phyloP scores from a whole-genome alignment of 441 rosid species.

The Raphanus hybrid region DNA sequence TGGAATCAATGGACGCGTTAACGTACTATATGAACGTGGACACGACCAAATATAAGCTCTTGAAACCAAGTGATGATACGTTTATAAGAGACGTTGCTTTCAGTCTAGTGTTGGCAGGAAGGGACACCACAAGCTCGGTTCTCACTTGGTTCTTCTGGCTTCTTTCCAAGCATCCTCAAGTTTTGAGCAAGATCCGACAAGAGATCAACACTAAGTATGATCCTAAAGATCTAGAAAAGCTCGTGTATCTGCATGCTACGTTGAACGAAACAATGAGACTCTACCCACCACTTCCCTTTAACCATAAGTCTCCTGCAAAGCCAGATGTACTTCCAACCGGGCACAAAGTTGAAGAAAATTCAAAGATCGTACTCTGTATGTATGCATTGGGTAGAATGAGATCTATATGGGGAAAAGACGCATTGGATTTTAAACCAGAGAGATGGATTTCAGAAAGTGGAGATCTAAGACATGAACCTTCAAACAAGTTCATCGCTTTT shows the following conservation, averaged over 20 bases:
- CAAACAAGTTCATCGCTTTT: constrained; percentile 19
- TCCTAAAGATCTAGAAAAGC: constrained; percentile 51
- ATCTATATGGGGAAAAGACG: constrained; percentile 58
- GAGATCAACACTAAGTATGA: constrained; percentile 46
- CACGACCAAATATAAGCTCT: constrained; percentile 28
- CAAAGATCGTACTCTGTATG: constrained; percentile 54
- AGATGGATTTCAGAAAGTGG: constrained; percentile 39
- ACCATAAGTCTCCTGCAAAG: constrained; percentile 56
- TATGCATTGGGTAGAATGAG: constrained; percentile 70
- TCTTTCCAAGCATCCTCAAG: constrained; percentile 44
- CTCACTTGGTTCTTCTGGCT: constrained; percentile 54
- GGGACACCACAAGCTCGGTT: constrained; percentile 51
- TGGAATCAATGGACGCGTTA: constrained; percentile 28
- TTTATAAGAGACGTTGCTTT: constrained; percentile 48
- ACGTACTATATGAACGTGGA: constrained; percentile 34
- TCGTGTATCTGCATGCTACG: constrained; percentile 50
- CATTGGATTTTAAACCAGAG: constrained; percentile 55
- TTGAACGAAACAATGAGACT: constrained; percentile 60
- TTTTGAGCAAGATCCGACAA: constrained; percentile 44
- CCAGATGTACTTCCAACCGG: constrained; percentile 57
- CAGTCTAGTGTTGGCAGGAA: constrained; percentile 44
- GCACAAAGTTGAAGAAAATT: constrained; percentile 47
- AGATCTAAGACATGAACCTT: constrained; percentile 20
- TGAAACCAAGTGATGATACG: constrained; percentile 30
- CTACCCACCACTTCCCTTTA: constrained; percentile 67